Evolutionary conservation across 768 basidiomycete genomes (phyloP).

Genomic region (Suillus subaureus): DNA sequence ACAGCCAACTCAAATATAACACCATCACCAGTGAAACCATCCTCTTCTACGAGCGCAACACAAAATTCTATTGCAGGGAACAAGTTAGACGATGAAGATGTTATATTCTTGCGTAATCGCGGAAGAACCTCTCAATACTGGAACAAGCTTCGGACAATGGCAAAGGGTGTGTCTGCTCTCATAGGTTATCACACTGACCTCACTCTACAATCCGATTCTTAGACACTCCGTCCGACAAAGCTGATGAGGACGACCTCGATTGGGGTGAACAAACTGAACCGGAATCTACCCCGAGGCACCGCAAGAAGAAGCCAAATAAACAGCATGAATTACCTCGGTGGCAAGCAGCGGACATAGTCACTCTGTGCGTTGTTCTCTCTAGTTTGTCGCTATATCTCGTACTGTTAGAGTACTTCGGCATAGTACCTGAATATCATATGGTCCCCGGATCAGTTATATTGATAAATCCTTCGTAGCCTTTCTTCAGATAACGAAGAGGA

Average conservation of each 20-base stretch:
- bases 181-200: neutral
- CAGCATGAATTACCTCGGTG: constrained; percentile 39
- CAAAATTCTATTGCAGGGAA: constrained; percentile 13
- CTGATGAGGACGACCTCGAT: constrained; percentile 28
- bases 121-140: constrained; percentile 58
- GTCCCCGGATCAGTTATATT: neutral
- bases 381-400: neutral
- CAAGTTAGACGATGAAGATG: constrained; percentile 57
- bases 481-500: constrained; percentile 49
- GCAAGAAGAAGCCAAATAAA: constrained; percentile 40
- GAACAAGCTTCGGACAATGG: constrained; percentile 58
- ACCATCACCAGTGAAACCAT: constrained; percentile 13
- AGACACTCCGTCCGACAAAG: constrained; percentile 24
- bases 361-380: constrained; percentile 40
- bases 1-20: constrained; percentile 13
- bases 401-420: neutral
- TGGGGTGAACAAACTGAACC: constrained; percentile 11
- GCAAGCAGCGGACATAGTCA: constrained; percentile 42
- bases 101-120: constrained; percentile 68
- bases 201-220: neutral
- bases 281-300: constrained; percentile 34
- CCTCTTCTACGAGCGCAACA: constrained; percentile 13
- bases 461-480: constrained; percentile 25
- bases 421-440: constrained; percentile 4
- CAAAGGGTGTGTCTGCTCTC: constrained; percentile 46